phyloP scores from a whole-genome alignment of 1,284 basidiomycete genomes.

The Cystobasidiaceae sp. region DNA sequence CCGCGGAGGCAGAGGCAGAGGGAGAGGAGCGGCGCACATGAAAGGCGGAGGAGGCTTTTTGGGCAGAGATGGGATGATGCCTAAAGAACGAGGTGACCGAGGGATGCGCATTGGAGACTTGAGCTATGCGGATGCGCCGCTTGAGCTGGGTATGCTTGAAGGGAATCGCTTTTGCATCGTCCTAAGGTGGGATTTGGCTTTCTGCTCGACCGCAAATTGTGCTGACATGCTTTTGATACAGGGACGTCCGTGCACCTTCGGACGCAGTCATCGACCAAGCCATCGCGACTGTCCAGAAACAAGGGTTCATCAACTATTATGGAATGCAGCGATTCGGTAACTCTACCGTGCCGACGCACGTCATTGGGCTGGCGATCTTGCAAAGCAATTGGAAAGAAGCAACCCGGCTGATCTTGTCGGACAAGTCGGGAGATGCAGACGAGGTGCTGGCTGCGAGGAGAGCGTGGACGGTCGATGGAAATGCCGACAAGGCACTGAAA shows the following conservation, averaged over 20 bases:
- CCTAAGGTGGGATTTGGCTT: conserved; percentile 59
- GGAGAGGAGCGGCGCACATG: conserved; percentile 12
- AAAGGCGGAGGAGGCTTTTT: conserved; percentile 24
- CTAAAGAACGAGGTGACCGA: conserved; percentile 70
- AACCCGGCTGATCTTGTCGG: conserved; percentile 70
- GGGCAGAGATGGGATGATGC: conserved; percentile 42
- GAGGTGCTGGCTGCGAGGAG: conserved; percentile 72
- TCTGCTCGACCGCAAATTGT: not conserved
- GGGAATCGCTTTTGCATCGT: conserved; percentile 96
- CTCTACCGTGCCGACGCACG: conserved; percentile 88
- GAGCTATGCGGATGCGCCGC: conserved; percentile 67
- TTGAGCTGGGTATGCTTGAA: conserved; percentile 90
- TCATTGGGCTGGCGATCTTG: conserved; percentile 83
- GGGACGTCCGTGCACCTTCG: conserved; percentile 73
- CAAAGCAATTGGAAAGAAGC: conserved; percentile 85
- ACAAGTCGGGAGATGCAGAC: conserved; percentile 80
- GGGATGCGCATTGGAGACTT: conserved; percentile 86
- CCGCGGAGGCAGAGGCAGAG: conserved; percentile 33
- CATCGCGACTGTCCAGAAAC: conserved; percentile 71
- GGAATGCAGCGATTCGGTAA: conserved; percentile 99
- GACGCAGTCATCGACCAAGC: conserved; percentile 66
- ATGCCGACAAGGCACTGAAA: conserved; percentile 69
- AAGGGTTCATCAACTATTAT: conserved; percentile 97
- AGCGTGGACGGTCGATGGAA: conserved; percentile 70
- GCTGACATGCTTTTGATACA: conserved; percentile 44